Base-by-base conservation (phyloP, 805 yeast species). In the Cyberlindnera euphorbiae region DNA sequence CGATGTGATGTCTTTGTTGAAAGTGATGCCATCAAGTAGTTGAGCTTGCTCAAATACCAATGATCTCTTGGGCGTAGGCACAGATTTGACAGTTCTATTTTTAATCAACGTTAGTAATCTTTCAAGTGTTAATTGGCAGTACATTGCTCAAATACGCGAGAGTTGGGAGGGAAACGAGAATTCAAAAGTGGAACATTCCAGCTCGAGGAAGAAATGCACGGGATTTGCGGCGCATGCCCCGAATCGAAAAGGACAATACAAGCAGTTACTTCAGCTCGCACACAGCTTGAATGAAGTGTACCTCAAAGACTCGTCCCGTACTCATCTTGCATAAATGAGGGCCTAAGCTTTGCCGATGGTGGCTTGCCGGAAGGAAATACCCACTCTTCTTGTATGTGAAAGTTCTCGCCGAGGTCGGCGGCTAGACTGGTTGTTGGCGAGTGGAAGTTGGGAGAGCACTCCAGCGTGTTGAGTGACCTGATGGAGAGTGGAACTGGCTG, bases 341-440 rank as follows among this genome's bases (percentile, higher is more conserved):
- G n/a, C n/a, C n/a, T n/a, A n/a, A n/a, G n/a, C n/a, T n/a, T n/a
- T n/a, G n/a, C n/a, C n/a, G n/a, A n/a, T n/a, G n/a, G n/a, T n/a
- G n/a, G n/a, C n/a, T n/a, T n/a, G n/a, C n/a, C n/a, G n/a, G n/a
- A n/a, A n/a, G n/a, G n/a, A n/a, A n/a, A n/a, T 35, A 49, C 54
- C 36, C 29, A 50, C 52, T 41, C 39, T 25, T 38, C 48, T 32
- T 42, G 42, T 28, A 62, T 60, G 41, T 62, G 67, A 44, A 63
- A 62, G 46, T 64, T 63, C 23, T 60, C 52, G 9, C 60, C 50
- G 21, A 64, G 51, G 37, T 63, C 66, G 19, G 63, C 67, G 5
- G 66, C 64, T 17, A 64, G 45, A 2, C 54, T 58, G 0, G 66
- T 52, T 5, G 66, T 56, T 8, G 74, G 72, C 2, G 68, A 58